phyloP scores from a whole-genome alignment of 306 rosid species.

The Pterocarpus santalinus region DNA sequence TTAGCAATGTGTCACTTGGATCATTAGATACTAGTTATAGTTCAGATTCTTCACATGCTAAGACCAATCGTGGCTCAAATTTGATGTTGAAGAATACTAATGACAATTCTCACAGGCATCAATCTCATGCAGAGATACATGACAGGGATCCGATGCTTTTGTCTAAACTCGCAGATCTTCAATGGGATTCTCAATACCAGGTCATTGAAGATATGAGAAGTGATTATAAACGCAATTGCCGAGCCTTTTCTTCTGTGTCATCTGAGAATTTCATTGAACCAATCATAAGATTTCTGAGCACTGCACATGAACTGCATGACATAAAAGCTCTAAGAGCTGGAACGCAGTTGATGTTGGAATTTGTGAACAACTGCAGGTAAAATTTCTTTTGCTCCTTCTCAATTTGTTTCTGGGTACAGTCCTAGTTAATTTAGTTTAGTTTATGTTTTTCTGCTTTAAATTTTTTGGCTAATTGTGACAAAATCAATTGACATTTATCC shows the following conservation, averaged over 20 bases:
- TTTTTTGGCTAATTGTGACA: conserved; percentile 9
- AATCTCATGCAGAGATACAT: conserved; percentile 44
- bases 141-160: conserved; percentile 51
- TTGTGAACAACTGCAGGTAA: conserved; percentile 75
- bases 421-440: conserved; percentile 7
- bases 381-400: conserved; percentile 6
- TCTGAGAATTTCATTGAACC: conserved; percentile 65
- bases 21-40: conserved; percentile 67
- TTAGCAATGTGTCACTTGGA: conserved; percentile 78
- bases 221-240: conserved; percentile 51
- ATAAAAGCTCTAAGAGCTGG: conserved; percentile 72
- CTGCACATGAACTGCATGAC: conserved; percentile 65
- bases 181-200: conserved; percentile 77
- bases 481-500: conserved; percentile 1
- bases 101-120: conserved; percentile 52
- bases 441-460: conserved; percentile 10
- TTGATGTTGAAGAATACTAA: conserved; percentile 48
- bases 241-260: conserved; percentile 49
- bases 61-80: conserved; percentile 51
- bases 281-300: conserved; percentile 67
- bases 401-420: background rate
- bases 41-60: conserved; percentile 61
- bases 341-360: conserved; percentile 61
- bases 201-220: conserved; percentile 62
- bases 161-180: conserved; percentile 63